phyloP scores from a whole-genome alignment of 257 asterid species.

The Nicotiana attenuata region DNA sequence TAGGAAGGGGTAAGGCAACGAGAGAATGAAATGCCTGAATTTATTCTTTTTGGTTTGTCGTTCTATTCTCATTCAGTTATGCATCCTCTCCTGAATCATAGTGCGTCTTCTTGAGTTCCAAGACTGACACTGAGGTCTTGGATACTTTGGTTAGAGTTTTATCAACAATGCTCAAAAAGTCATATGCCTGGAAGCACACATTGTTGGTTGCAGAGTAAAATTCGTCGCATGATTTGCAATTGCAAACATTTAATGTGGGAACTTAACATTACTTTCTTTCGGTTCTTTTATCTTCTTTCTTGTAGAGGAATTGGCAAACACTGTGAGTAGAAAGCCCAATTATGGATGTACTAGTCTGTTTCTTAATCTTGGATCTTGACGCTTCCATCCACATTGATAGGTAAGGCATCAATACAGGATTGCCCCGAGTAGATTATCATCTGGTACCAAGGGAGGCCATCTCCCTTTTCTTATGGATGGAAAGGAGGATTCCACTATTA shows the following conservation, averaged over 20 bases:
- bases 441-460: conserved; percentile 26
- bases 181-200: not conserved
- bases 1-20: not conserved
- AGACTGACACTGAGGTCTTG: not conserved
- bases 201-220: conserved; percentile 3
- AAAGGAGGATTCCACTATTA: conserved; percentile 17
- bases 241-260: not conserved
- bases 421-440: conserved; percentile 51
- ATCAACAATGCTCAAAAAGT: not conserved
- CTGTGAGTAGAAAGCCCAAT: not conserved
- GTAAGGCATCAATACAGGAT: conserved; percentile 80
- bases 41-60: not conserved
- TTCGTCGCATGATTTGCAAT: not conserved
- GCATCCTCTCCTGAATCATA: conserved; percentile 1
- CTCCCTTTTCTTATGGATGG: conserved; percentile 26
- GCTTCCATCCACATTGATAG: conserved; percentile 32
- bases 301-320: not conserved
- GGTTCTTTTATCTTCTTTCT: not conserved
- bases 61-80: not conserved
- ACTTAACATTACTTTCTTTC: not conserved
- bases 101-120: not conserved
- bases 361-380: not conserved
- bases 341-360: not conserved
- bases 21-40: not conserved
- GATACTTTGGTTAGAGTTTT: not conserved